Conservation (phyloP, 805 yeast genomes). For the Geotrichum ghanense region DNA sequence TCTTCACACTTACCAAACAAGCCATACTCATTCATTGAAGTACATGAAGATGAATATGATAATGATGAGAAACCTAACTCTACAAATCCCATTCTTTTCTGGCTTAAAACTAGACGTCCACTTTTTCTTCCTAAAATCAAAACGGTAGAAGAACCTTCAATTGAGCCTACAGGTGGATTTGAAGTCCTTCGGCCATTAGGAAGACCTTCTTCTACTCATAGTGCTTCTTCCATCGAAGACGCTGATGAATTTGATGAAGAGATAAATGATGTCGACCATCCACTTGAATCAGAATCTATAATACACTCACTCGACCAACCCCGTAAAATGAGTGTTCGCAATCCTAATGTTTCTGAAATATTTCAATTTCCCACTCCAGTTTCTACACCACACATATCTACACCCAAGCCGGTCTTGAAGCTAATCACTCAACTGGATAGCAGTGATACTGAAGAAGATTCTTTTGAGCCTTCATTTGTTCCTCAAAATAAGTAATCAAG, state of each 20-base stretch:
- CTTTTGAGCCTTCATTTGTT: background rate
- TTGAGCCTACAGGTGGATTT: background rate
- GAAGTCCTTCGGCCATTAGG: background rate
- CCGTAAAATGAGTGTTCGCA: background rate
- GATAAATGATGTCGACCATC: background rate
- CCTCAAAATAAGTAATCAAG: background rate
- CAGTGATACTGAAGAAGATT: too few relatives aligned
- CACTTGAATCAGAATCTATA: background rate
- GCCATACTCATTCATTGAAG: background rate
- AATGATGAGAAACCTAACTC: background rate
- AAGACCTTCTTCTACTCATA: background rate
- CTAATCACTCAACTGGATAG: background rate
- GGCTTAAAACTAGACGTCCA: background rate
- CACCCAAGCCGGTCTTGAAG: background rate
- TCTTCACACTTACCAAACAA: background rate
- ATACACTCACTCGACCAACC: background rate
- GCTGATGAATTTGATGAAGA: background rate
- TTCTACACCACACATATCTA: background rate
- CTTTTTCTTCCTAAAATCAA: background rate
- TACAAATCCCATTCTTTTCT: background rate
- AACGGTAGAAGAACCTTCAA: background rate
- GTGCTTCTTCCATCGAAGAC: background rate
- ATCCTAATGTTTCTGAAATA: background rate
- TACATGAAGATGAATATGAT: background rate
- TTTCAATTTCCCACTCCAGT: background rate